These are phyloP conservation scores for Sclerotinia subarctica DNA, from an alignment of 2,329 filamentous ascomycete species.

Conservation along the genomic window DNA sequence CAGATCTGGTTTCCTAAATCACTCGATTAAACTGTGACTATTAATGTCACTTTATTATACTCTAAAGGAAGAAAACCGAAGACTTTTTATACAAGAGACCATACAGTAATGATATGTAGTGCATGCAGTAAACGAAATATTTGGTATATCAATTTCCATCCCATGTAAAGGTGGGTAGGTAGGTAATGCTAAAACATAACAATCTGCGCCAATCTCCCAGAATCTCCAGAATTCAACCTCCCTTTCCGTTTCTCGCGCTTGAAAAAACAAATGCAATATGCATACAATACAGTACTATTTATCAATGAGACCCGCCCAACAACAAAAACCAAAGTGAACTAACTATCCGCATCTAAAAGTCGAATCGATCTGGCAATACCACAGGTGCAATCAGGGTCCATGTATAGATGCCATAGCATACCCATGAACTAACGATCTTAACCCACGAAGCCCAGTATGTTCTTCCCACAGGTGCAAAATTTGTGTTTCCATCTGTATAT, in stretches of 20 bases:
- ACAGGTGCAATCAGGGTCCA: slow-evolving; percentile 92
- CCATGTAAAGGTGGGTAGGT: neutral
- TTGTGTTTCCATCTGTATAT: slow-evolving; percentile 61
- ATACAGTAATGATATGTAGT: neutral
- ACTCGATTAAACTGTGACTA: neutral
- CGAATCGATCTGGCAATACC: slow-evolving; percentile 81
- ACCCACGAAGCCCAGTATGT: slow-evolving; percentile 99
- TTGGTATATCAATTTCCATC: neutral
- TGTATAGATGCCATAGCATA: slow-evolving; percentile 88
- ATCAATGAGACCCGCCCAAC: neutral
- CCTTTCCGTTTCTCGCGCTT: neutral
- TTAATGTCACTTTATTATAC: neutral
- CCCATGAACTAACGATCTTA: slow-evolving; percentile 97
- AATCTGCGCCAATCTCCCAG: neutral
- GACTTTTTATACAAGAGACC: neutral
- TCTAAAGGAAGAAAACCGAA: neutral
- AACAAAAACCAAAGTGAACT: neutral
- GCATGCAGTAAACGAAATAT: neutral
- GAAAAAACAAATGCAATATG: slow-evolving; percentile 17
- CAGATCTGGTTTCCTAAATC: slow-evolving; percentile 8
- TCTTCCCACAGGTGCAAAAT: slow-evolving; percentile 88
- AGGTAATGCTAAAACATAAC: slow-evolving; percentile 1
- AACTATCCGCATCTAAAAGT: slow-evolving; percentile 12
- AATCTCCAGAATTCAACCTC: neutral
- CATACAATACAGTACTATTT: slow-evolving; percentile 13